These are phyloP conservation scores for Pleurotus sapidus DNA, from an alignment of 768 basidiomycete genomes.

Conservation along the genomic window DNA sequence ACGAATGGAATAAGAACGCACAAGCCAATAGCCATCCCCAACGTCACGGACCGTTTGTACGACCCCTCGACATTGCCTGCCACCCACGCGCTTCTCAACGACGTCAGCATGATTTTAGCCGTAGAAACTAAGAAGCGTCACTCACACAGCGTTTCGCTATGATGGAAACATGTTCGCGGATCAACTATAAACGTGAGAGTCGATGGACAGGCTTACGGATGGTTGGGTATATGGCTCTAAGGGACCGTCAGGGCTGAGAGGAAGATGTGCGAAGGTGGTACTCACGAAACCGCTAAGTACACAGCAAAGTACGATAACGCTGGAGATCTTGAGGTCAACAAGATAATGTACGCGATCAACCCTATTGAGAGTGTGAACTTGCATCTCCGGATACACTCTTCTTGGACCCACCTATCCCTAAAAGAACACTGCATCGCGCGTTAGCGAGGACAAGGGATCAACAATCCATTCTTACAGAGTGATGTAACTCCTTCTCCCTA, in stretches of 20 bases:
- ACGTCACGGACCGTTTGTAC: slow-evolving; percentile 68
- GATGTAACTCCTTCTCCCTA: slow-evolving; percentile 53
- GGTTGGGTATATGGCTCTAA: slow-evolving; percentile 48
- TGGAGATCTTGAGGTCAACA: slow-evolving; percentile 57
- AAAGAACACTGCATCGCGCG: slow-evolving; percentile 17
- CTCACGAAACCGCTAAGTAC: slow-evolving; percentile 69
- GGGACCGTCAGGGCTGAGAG: background rate
- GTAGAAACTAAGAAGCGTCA: background rate
- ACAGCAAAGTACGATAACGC: slow-evolving; percentile 71
- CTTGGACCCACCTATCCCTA: slow-evolving; percentile 21
- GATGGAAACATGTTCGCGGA: background rate
- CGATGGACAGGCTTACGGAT: slow-evolving; percentile 35
- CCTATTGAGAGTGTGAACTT: slow-evolving; percentile 23
- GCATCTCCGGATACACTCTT: background rate
- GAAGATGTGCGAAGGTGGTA: slow-evolving; percentile 9
- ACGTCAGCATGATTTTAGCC: background rate
- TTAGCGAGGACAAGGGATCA: background rate
- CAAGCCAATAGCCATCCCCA: slow-evolving; percentile 68
- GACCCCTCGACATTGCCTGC: slow-evolving; percentile 71
- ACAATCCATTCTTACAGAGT: slow-evolving; percentile 46
- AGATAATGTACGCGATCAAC: slow-evolving; percentile 62
- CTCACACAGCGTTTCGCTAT: slow-evolving; percentile 53
- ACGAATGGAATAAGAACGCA: background rate
- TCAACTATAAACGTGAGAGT: too few relatives aligned
- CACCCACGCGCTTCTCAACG: slow-evolving; percentile 58